Base-by-base conservation (phyloP, 331 rosid species). In the Quercus tomentella region DNA sequence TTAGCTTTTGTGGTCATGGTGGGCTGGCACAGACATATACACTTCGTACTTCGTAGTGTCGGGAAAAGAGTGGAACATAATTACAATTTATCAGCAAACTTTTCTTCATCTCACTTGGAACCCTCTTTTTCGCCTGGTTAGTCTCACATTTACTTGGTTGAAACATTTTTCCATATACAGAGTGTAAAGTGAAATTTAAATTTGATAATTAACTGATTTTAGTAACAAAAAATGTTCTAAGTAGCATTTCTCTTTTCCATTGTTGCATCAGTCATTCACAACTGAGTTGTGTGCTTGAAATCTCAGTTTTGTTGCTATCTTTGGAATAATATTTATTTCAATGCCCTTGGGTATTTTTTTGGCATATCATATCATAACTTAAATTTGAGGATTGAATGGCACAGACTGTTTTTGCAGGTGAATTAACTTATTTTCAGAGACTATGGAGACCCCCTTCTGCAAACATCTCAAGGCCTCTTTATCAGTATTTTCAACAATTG, bases 11-110 rank as follows among this genome's bases (percentile, higher is more conserved):
- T 72, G 37, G 72, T 84, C 78, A 91, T 91, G 96, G 89, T 76
- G 81, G 92, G 87, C 72, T 91, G 96, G 93, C 92, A 84, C 76
- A 87, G 92, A 78, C 89, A 80, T 63, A 15, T 91, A n/a, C 87
- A 88, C 28, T 84, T 88, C 11, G 37, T 89, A 49, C 74, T 89
- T 72, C 72, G 77, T 18, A 82, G 79, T 76, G 78, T 87, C 14
- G 84, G 90, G 67, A 91, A 84, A 56, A 86, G 75, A 56, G 81
- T 79, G 49, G 85, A 87, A 63, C 73, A 25, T 57, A 76, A 76
- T 75, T 68, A 77, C 80, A 77, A 72, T 68, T 82, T 63, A 49
- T 61, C 84, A 69, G 63, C 88, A 37, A 82, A 81, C 69, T 78
- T 81, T 26, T 79, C 71, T 45, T 74, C 76, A 68, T 83, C 86